Conservation (phyloP, 441 rosid genomes). For the Breynia disticha region DNA sequence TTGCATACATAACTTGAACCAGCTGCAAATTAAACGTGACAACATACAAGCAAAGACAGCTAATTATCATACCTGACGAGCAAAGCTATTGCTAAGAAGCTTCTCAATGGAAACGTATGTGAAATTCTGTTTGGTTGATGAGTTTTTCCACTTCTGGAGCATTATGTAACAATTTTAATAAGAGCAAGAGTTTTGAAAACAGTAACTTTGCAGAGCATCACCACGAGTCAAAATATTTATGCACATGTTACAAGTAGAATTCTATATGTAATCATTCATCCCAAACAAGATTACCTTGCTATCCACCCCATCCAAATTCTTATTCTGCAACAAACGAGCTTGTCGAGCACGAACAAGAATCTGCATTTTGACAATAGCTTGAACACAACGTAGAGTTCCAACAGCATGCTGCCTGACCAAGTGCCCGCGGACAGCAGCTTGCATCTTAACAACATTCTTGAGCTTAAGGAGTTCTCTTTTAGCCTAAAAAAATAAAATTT, state of each 20-base stretch:
- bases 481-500: conserved; percentile 37
- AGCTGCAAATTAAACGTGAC: neutral
- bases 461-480: conserved; percentile 50
- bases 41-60: conserved; percentile 9
- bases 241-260: no score
- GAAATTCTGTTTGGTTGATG: conserved; percentile 23
- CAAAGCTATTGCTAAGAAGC: conserved; percentile 72
- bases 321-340: conserved; percentile 29
- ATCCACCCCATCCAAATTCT: conserved; percentile 16
- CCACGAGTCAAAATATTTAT: no score
- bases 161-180: conserved; percentile 5
- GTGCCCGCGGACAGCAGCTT: conserved; percentile 89
- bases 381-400: conserved; percentile 79
- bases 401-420: conserved; percentile 77
- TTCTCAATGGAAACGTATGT: conserved; percentile 47
- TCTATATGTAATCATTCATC: no score
- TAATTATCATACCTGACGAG: conserved; percentile 53
- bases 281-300: conserved; percentile 16
- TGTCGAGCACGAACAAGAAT: conserved; percentile 61
- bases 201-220: no score
- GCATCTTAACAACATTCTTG: conserved; percentile 70
- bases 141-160: conserved; percentile 38
- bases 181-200: no score
- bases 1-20: conserved; percentile 1
- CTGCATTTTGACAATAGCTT: conserved; percentile 88